Conservation (phyloP, 345 rosid species). For the Linum lewisii region DNA sequence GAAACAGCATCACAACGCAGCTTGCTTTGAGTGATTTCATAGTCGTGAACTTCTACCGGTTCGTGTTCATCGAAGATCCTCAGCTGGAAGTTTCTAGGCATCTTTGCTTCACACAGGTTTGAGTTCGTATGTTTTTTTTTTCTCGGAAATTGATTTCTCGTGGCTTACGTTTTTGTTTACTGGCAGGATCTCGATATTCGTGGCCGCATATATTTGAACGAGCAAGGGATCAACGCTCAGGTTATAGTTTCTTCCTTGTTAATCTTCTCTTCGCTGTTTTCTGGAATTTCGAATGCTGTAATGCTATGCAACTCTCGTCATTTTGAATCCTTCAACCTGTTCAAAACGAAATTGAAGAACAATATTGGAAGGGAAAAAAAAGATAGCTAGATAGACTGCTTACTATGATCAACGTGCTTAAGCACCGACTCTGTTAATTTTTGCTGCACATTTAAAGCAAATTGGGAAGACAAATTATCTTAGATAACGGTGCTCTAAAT, state of each 20-base stretch:
- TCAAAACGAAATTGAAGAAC: too few relatives aligned
- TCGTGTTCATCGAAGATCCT: slow-evolving; percentile 55
- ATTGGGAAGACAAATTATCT: too few relatives aligned
- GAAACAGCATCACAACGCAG: not conserved
- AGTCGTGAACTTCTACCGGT: slow-evolving; percentile 71
- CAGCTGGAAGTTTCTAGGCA: slow-evolving; percentile 56
- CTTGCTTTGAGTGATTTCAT: slow-evolving; percentile 28
- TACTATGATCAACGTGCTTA: too few relatives aligned
- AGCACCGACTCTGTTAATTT: too few relatives aligned
- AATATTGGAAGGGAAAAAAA: too few relatives aligned
- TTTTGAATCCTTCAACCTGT: too few relatives aligned
- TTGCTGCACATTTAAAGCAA: too few relatives aligned
- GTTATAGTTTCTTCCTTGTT: slow-evolving; percentile 20
- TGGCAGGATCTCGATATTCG: slow-evolving; percentile 50
- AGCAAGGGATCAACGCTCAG: slow-evolving; percentile 96
- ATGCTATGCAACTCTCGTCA: too few relatives aligned
- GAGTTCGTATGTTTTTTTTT: not conserved
- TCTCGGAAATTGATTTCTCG: not conserved
- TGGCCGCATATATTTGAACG: slow-evolving; percentile 77
- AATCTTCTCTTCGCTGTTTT: not conserved
- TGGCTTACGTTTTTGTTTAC: not conserved
- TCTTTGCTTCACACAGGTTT: slow-evolving; percentile 56
- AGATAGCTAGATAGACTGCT: too few relatives aligned
- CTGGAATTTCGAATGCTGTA: not conserved
- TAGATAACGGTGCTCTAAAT: too few relatives aligned